Evolutionary conservation across 140 eudicot genomes (phyloP).

Genomic region (Senecio squalidus): DNA sequence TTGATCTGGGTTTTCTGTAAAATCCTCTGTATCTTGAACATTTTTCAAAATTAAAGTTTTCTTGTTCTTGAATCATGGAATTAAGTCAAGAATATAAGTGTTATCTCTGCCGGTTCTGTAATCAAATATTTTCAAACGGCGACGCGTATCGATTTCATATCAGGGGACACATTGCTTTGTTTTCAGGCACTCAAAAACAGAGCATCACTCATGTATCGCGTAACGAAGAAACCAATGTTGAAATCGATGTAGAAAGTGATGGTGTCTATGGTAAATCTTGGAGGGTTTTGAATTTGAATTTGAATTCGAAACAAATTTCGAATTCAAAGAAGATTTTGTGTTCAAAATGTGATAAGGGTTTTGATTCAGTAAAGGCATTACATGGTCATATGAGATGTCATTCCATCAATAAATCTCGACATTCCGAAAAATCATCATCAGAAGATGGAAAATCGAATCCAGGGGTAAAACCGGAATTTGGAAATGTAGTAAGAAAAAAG

Average conservation of each 20-base stretch:
- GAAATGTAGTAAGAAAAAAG: conserved; percentile 34
- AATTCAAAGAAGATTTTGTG: conserved; percentile 23
- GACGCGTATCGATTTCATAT: conserved; percentile 16
- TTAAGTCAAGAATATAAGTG: conserved; percentile 1
- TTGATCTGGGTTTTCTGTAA: conserved; percentile 1
- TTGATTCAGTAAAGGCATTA: conserved; percentile 52
- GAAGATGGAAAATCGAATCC: not conserved
- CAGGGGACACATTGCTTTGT: conserved; percentile 43
- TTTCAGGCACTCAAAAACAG: conserved; percentile 33
- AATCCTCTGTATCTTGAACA: conserved; percentile 12
- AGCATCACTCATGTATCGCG: conserved; percentile 5
- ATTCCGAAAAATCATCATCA: conserved; percentile 11
- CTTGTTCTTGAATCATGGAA: conserved; percentile 23
- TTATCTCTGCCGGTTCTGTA: conserved; percentile 12
- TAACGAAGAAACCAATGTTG: conserved; percentile 10
- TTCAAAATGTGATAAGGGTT: conserved; percentile 47
- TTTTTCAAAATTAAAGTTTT: conserved; percentile 4
- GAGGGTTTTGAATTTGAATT: conserved; percentile 6
- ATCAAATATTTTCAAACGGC: conserved; percentile 9
- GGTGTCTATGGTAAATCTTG: too few species aligned
- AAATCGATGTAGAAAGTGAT: too few species aligned
- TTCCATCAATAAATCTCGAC: conserved; percentile 27
- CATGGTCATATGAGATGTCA: conserved; percentile 69
- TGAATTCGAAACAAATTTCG: too few species aligned
- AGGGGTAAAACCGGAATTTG: conserved; percentile 14